Percentiles rank a stretch among this genome's conserved stretches.
Evolutionary conservation across 2,329 filamentous ascomycete species (phyloP).

Genomic region (Trichoderma sp.): DNA sequence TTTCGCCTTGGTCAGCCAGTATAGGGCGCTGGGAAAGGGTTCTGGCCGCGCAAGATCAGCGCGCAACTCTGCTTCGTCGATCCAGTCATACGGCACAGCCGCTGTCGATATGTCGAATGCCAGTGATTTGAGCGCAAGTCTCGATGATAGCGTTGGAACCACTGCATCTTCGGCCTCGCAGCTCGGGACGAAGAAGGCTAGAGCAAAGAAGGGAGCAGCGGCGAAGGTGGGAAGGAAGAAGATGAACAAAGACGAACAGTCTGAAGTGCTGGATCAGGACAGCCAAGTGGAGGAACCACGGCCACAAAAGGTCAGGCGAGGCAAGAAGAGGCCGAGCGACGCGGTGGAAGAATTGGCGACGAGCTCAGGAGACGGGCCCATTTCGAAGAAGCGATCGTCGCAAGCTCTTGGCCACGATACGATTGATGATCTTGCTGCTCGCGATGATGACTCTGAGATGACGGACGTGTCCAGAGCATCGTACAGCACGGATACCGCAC

Average conservation of each 20-base stretch:
- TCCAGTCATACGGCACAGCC: slow-evolving; percentile 57
- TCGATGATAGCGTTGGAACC: slow-evolving; percentile 63
- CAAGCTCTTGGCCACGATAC: slow-evolving; percentile 51
- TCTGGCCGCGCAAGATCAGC: slow-evolving; percentile 56
- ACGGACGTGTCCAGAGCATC: slow-evolving; percentile 40
- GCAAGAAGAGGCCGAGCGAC: slow-evolving; percentile 66
- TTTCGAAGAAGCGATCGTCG: slow-evolving; percentile 62
- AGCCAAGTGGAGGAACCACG: slow-evolving; percentile 30
- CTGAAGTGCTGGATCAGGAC: slow-evolving; percentile 47
- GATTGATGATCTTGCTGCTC: slow-evolving; percentile 45
- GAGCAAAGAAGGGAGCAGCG: slow-evolving; percentile 58
- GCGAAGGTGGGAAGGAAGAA: slow-evolving; percentile 46
- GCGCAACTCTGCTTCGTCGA: slow-evolving; percentile 67
- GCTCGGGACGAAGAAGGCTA: slow-evolving; percentile 57
- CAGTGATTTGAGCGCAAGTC: slow-evolving; percentile 51
- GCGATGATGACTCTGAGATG: slow-evolving; percentile 47
- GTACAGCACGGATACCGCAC: slow-evolving; percentile 47
- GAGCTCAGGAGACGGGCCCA: slow-evolving; percentile 50
- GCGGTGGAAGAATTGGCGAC: slow-evolving; percentile 55
- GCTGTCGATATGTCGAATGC: slow-evolving; percentile 54
- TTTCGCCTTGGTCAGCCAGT: slow-evolving; percentile 68
- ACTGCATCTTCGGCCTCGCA: slow-evolving; percentile 61
- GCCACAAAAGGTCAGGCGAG: slow-evolving; percentile 50
- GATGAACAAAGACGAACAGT: slow-evolving; percentile 56
- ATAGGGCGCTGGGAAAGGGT: slow-evolving; percentile 59